Evolutionary conservation across 148 eudicot genomes (phyloP).

Genomic region (Persicaria maculosa): DNA sequence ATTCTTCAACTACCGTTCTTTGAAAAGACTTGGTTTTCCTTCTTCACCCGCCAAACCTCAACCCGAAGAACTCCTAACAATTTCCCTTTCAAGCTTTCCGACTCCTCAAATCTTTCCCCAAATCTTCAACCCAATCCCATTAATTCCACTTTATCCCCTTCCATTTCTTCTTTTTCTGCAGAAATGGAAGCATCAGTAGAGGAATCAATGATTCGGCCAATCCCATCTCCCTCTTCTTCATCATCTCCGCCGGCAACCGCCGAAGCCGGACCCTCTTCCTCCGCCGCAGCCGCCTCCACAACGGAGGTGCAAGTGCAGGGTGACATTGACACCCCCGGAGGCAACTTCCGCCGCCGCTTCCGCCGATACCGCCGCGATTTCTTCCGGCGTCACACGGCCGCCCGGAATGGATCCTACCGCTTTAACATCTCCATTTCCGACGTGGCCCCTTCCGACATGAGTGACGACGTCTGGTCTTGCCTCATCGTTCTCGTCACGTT

Average conservation of each 20-base stretch:
- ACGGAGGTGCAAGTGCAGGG: constrained; percentile 5
- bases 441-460: constrained; percentile 13
- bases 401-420: constrained; percentile 17
- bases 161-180: background rate
- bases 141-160: background rate
- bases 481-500: constrained; percentile 35
- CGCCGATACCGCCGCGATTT: background rate
- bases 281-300: constrained; percentile 3
- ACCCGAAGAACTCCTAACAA: background rate
- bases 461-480: constrained; percentile 45
- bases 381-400: constrained; percentile 10
- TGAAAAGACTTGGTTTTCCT: background rate
- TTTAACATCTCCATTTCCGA: constrained; percentile 20
- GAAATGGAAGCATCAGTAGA: constrained; percentile 3
- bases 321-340: background rate
- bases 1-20: constrained; percentile 19
- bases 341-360: constrained; percentile 8
- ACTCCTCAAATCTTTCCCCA: background rate
- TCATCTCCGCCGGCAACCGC: constrained; percentile 14
- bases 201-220: background rate
- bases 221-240: constrained; percentile 10
- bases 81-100: constrained; percentile 15
- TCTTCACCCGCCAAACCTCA: background rate
- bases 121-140: background rate
- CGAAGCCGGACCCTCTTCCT: constrained; percentile 15